Evolutionary conservation across 805 yeast species (phyloP), one percentile per base, ranked within the genome.

Genomic region (Huiozyma sinensis): DNA sequence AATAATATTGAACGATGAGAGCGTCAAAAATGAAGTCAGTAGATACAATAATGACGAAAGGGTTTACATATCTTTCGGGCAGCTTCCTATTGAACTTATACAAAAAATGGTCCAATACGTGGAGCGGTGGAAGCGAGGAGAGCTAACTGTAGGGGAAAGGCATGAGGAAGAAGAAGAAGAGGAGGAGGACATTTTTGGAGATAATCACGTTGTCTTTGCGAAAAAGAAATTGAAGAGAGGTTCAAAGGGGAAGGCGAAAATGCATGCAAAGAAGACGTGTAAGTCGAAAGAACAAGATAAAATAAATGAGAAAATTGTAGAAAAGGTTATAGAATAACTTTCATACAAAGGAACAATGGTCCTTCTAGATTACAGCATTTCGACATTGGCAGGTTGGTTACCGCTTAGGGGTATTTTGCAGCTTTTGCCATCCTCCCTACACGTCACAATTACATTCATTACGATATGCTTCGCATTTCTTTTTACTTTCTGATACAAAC

Each of bases 31-130:
- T 9, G 56, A 51, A 40, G 40, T 58, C 6, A 46, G 51, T 24
- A 50, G 47, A 30, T 46, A 46, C 27, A 54, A 53, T 9, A 49
- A 50, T 30, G 46, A 38, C 6, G 55, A 53, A n/a, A 54, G 50
- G 7, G 53, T 57, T 36, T 45, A 54, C 27, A 45, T 58, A 45
- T 47, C 43, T 28, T 41, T 57, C 2, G 50, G 54, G 3, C 64
- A 59, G 39, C 45, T 60, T 32, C 64, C 65, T 7, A 45, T 42
- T 31, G 56, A 52, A 24, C 41, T 59, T 28, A 17, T 55, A 36
- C 39, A 40, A 12, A 13, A 42, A 11, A 9, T 48, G n/a, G 29
- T 12, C 2, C 24, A 41, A 1, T 45, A 28, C n/a, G 8, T 40
- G 12, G 33, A 33, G 28, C 24, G 24, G 4, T 17, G 24, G 24